These are phyloP conservation scores for Lachnellula subtilissima DNA, from an alignment of 2,329 filamentous ascomycete genomes.

Conservation along the genomic window DNA sequence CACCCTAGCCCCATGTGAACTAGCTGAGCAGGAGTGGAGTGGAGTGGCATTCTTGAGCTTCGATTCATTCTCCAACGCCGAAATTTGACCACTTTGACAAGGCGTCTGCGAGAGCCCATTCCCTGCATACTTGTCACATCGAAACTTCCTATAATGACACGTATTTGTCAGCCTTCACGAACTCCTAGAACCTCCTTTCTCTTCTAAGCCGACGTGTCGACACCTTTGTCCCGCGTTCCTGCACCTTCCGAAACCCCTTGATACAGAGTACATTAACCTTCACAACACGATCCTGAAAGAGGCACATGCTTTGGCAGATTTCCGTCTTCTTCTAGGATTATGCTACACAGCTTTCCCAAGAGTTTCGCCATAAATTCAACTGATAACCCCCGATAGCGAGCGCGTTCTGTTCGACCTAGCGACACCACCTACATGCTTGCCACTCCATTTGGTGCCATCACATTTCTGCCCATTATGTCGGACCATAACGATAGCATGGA, in stretches of 20 bases:
- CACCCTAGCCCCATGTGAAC: background rate
- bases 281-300: background rate
- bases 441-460: constrained; percentile 2
- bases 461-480: constrained; percentile 22
- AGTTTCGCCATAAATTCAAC: background rate
- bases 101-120: too few species aligned
- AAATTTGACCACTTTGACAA: background rate
- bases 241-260: background rate
- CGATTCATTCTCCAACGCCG: background rate
- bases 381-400: background rate
- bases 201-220: background rate
- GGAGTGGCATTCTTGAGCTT: background rate
- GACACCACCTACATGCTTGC: constrained; percentile 2
- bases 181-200: background rate
- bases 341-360: background rate
- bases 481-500: constrained; percentile 49
- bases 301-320: background rate
- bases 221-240: background rate
- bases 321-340: background rate
- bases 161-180: background rate
- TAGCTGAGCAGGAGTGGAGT: background rate
- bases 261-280: background rate
- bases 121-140: background rate
- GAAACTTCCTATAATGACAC: background rate
- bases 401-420: background rate